Conservation (phyloP, 495 filamentous ascomycete species). For the Elasticomyces elasticus region DNA sequence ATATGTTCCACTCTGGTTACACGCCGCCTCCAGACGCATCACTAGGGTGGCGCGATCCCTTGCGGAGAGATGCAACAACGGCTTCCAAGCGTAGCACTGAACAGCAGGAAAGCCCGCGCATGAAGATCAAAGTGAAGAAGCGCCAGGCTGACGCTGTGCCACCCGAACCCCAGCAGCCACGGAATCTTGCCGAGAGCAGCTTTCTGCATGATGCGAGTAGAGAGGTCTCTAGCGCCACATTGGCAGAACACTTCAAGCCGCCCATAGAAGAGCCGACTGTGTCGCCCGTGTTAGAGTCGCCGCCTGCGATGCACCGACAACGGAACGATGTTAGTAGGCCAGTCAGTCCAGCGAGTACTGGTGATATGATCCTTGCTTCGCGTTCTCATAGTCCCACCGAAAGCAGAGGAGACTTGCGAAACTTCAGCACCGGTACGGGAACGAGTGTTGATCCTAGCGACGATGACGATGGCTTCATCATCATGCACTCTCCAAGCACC, state of each 20-base stretch:
- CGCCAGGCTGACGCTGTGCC: background rate
- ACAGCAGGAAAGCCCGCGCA: background rate
- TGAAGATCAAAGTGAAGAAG: slow-evolving; percentile 21
- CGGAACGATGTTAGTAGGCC: slow-evolving; percentile 1
- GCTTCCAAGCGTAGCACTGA: background rate
- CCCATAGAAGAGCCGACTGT: slow-evolving; percentile 1
- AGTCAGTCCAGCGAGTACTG: slow-evolving; percentile 17
- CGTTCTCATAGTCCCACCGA: slow-evolving; percentile 2
- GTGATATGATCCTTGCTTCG: slow-evolving; percentile 14
- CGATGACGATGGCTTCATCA: slow-evolving; percentile 29
- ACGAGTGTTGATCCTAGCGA: slow-evolving; percentile 20
- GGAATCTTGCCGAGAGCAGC: background rate
- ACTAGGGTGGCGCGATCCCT: slow-evolving; percentile 36
- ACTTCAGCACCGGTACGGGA: slow-evolving; percentile 2
- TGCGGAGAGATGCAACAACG: background rate
- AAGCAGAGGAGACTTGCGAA: background rate
- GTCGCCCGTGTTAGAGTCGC: slow-evolving; percentile 10
- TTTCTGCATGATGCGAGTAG: slow-evolving; percentile 10
- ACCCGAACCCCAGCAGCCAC: background rate
- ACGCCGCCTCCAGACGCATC: slow-evolving; percentile 50
- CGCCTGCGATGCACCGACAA: background rate
- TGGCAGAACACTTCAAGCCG: background rate
- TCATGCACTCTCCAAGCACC: slow-evolving; percentile 15
- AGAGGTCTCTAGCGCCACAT: slow-evolving; percentile 3
- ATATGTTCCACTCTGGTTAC: slow-evolving; percentile 56